Evolutionary conservation across 2,329 filamentous ascomycete genomes (phyloP), one percentile per base, ranked within the genome.

Genomic region (Diaporthe caulivora): DNA sequence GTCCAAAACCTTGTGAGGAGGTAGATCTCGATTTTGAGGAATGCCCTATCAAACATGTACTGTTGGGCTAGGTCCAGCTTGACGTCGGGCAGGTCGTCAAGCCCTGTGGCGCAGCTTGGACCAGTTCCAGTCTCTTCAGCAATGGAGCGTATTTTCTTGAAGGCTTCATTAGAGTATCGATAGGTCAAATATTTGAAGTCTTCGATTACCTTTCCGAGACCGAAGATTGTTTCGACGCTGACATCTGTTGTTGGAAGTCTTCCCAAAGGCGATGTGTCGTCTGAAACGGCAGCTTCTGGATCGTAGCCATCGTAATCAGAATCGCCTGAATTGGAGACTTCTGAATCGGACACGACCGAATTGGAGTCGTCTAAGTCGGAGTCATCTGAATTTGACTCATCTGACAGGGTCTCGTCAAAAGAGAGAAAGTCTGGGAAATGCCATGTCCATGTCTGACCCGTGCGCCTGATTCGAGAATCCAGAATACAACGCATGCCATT

Each of bases 131-230:
- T 62, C 42, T 34, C n/a, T 9, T 37, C 8, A 2, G 34, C 55
- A 17, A 71, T 44, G 18, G 18, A 1, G 24, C 15, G 44, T 6
- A 62, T 26, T 17, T 57, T 29, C 24, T 8, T 17, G 55, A 57
- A 71, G 4, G 55, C 57, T 10, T 71, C 55, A 8, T 71, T 71
- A 7, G 69, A 40, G 44, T 71, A 71, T 42, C 69, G 69, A 9
- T 54, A 5, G 6, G 37, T 60, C 44, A 62, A 34, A 7, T 34
- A 54, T 1, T 34, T n/a, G 24, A 54, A 11, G 5, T 62, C 47
- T 1, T 8, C 6, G 11, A 62, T 17, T 13, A 71, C 0, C 1
- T 15, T 6, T 6, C 11, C 47, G 15, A 67, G 17, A 11, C 40
- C 31, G 1, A 53, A 1, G 18, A 67, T 29, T 26, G 62, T 29